A percentile compares a stretch with the other conserved stretches of the same genome.
Evolutionary conservation across 805 yeast genomes (phyloP).

Genomic region (Nakazawaea sp.): DNA sequence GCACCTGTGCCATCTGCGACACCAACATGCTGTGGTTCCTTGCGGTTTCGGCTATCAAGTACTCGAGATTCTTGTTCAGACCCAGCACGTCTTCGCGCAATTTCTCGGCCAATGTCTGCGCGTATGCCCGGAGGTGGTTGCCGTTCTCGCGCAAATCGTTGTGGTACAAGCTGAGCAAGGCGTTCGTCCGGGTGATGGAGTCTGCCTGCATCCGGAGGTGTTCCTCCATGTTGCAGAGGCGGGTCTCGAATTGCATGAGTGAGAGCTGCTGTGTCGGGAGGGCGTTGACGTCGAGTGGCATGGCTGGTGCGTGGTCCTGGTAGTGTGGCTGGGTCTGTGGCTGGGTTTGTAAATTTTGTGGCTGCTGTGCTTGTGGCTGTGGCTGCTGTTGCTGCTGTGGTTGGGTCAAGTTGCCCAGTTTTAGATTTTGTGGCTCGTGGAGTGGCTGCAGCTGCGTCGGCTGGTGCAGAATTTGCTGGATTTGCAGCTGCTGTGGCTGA

Average conservation of each 20-base stretch:
- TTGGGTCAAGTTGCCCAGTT: not conserved
- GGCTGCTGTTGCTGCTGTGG: not conserved
- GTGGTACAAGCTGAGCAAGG: slow-evolving; percentile 6
- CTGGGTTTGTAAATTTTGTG: not conserved
- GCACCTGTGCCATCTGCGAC: not conserved
- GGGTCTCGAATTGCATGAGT: too few species aligned
- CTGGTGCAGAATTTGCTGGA: not conserved
- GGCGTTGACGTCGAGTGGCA: not conserved
- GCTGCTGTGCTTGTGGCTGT: not conserved
- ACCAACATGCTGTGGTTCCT: slow-evolving; percentile 2
- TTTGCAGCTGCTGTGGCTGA: not conserved
- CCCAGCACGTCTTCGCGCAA: not conserved
- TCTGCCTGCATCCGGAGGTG: slow-evolving; percentile 4
- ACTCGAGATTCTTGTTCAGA: slow-evolving; percentile 3
- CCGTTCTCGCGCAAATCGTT: slow-evolving; percentile 3
- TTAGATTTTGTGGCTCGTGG: not conserved
- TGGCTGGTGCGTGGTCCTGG: not conserved
- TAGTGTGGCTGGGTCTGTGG: not conserved
- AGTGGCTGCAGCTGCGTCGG: too few species aligned
- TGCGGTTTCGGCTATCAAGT: not conserved
- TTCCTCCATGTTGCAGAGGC: slow-evolving; percentile 5
- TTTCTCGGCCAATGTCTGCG: not conserved
- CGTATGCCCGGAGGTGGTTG: not conserved
- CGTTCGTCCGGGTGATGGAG: slow-evolving; percentile 4
- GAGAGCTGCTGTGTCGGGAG: too few species aligned